phyloP scores from a whole-genome alignment of 1,139 yeast species.

The Pichia sp. region DNA sequence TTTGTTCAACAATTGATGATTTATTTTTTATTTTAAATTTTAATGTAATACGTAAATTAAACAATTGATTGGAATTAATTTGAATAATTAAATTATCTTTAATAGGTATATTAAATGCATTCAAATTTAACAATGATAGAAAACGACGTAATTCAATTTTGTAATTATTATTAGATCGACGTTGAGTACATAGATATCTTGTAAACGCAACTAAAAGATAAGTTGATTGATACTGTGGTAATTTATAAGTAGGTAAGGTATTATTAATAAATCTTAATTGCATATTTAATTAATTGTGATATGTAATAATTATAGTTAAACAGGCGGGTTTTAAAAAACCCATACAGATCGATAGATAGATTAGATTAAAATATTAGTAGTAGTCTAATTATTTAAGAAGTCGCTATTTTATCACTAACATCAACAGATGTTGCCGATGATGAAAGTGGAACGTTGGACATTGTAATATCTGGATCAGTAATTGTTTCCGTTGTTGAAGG shows the following conservation, averaged over 20 bases:
- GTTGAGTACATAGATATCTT: not conserved
- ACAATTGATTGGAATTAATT: not conserved
- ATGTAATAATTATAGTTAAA: not conserved
- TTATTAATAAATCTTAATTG: not conserved
- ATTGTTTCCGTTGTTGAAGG: not conserved
- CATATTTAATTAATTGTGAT: not conserved
- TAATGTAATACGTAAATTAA: not conserved
- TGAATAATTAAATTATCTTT: too few species aligned
- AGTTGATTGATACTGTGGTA: not conserved
- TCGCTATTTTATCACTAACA: too few species aligned
- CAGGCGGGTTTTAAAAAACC: too few species aligned
- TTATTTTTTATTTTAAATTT: not conserved
- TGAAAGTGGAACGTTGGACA: not conserved
- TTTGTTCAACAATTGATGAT: too few species aligned
- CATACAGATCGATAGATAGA: too few species aligned
- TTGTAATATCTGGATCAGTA: not conserved
- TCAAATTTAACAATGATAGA: not conserved
- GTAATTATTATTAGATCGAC: too few species aligned
- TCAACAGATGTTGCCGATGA: not conserved
- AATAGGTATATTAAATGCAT: conserved; percentile 1
- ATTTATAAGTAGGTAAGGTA: not conserved
- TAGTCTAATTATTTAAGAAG: too few species aligned
- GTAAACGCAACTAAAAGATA: not conserved
- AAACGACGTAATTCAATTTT: too few species aligned
- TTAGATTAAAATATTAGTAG: too few species aligned